phyloP scores from a whole-genome alignment of 257 asterid species.

The Solanum paucissectum region DNA sequence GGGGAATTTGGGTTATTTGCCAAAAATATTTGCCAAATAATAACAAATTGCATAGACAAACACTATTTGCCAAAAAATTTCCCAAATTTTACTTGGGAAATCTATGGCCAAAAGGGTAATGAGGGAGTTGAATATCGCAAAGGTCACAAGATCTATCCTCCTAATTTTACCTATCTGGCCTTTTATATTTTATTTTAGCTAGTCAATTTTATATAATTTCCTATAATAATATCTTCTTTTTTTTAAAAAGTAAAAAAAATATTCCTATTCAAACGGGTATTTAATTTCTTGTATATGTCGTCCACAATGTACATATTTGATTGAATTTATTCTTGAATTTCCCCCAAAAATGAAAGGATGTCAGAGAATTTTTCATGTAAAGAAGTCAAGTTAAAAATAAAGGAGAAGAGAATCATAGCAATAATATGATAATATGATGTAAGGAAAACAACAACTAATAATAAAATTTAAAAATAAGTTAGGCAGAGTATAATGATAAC shows the following conservation, averaged over 20 bases:
- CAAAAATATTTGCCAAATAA: no score
- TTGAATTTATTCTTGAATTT: no score
- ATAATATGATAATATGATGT: not conserved
- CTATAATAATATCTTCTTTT: no score
- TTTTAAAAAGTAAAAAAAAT: no score
- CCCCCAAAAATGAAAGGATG: not conserved
- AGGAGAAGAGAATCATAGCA: not conserved
- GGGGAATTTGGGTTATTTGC: no score
- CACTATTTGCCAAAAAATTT: no score
- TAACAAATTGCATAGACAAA: no score
- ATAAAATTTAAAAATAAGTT: no score
- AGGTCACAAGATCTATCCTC: not conserved
- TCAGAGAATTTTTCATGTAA: not conserved
- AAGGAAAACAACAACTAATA: no score
- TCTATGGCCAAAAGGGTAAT: no score
- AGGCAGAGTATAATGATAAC: no score
- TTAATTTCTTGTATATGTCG: not conserved
- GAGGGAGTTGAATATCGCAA: not conserved
- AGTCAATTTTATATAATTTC: not conserved
- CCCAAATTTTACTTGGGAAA: no score
- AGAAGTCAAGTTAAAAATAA: not conserved
- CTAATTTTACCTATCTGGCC: not conserved
- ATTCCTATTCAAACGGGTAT: not conserved
- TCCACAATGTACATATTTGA: not conserved
- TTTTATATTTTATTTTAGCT: not conserved